Evolutionary conservation across 768 basidiomycete species (phyloP), one percentile per base, ranked within the genome.

Genomic region (Cubamyces lactineus): DNA sequence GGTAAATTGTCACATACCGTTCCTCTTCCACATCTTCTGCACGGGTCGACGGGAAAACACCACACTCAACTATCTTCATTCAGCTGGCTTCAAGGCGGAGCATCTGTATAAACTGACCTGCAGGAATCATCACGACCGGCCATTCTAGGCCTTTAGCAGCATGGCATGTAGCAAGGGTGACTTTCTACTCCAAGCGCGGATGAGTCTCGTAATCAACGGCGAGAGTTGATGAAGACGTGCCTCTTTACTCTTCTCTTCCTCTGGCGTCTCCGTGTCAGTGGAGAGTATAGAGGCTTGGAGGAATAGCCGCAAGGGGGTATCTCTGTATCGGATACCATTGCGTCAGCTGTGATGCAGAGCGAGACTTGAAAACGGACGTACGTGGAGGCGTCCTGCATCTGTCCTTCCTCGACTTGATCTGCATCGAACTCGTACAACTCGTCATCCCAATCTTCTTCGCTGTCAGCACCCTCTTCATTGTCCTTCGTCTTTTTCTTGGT

Each of bases 71-170:
- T 91, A 59, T 21, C 52, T 5, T 26, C 12, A 16, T 41, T 53
- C 17, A 48, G 19, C 23, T 13, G 28, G 41, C 6, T 30, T 15
- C 17, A 16, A 19, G 28, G 30, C 21, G 13, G 21, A 23, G 40
- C 50, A 8, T 47, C 39, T 17, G 45, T 38, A 1, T n/a, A 1
- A 17, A 55, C 71, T 62, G 69, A 88, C 88, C 86, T 15, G 87
- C 84, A 23, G 89, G 89, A 19, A 92, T 77, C 63, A 95, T 87
- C 0, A 95, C 92, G 1, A 94, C 89, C 0, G 94, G 92, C 92
- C 93, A 96, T 73, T 96, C 94, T 8, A 95, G 77, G 0, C 94
- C 93, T 72, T 96, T 96, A 0, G 93, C 92, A 38, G 92, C 85
- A 75, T 96, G 94, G 57, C 93, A 92, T 0, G 94, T 96, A 1